Base-by-base conservation (phyloP, 106 monocot genomes). In the Alisma plantagoaquatica region DNA sequence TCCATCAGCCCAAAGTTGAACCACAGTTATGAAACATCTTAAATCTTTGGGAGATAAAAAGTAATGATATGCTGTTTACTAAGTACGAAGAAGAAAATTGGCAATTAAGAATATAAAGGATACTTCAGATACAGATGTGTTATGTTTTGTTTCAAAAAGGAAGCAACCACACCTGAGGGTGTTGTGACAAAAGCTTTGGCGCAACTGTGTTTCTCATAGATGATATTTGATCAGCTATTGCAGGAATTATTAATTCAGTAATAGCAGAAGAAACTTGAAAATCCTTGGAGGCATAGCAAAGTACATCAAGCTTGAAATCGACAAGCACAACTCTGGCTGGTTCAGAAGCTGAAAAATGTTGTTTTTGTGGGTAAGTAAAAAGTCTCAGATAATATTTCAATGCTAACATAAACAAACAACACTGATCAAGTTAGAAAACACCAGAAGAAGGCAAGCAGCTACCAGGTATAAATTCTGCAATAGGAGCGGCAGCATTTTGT, bases 281-380 rank as follows among this genome's bases (percentile, higher is more conserved):
- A 33, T 75, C 78, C 76, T 76, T 73, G 33, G 96, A 77, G 57
- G 81, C 67, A 74, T 78, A 96, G 61, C 84, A 88, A 35, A 96
- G 75, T 25, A 96, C 73, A 67, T 96, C 81, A 32, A 96, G 68
- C 50, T 72, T 84, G 51, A 96, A 70, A 64, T 60, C 69, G 31
- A 69, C 50, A 48, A 62, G 35, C 24, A 57, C 23, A 23, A 68
- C 48, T 54, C 54, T 78, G 42, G 65, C 71, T 27, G 73, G 53
- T 71, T 73, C 73, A 35, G 73, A 27, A 31, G 73, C 89, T 96
- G 81, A 67, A 84, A 65, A 21, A 23, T 6, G 43, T 8, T 29
- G 25, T 3, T 17, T 47, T n/a, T n/a, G n/a, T 35, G 32, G 30
- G 23, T 23, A 18, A 60, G 17, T 0, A 50, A 27, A 2, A 35